Evolutionary conservation across 495 filamentous ascomycete species (phyloP), one percentile per base, ranked within the genome.

Genomic region (Glutinoglossum americanum): DNA sequence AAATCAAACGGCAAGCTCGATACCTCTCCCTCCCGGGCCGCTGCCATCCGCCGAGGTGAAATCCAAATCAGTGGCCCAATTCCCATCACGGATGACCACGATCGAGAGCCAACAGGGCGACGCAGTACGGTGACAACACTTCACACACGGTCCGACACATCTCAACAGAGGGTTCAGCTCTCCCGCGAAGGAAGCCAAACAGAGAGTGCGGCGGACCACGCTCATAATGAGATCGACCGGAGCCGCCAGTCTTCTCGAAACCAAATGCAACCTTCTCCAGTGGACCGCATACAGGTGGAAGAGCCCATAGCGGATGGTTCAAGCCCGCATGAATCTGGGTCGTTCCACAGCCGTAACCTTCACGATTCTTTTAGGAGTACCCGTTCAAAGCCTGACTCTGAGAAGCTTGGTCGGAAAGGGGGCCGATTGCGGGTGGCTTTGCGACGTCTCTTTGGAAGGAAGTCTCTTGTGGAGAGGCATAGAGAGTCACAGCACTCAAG

Each of bases 391-490:
- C 53, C 59, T 11, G 60, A 47, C 58, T 21, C 51, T 3, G 62
- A 61, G 59, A 62, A 63, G 1, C 74, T 74, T 2, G 66, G 71
- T 32, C 59, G 73, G 61, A 77, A 76, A 59, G 76, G 73, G 62
- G 75, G 75, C 0, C 69, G 70, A 0, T 60, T 79, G 10, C 71
- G 71, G 49, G 67, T 68, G 21, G 73, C 73, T 5, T 63, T 79
- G 30, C 70, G 74, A 19, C 68, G 66, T 51, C 59, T 79, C 21
- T 79, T 79, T 62, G 73, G 72, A 17, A 70, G 72, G 58, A 73
- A 71, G 57, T 69, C 67, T 27, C 28, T 32, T 28, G 49, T 27
- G 28, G 28, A 53, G 28, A 53, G 28, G 26, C 49, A 10, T 5
- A 30, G 1, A 53, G 25, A 28, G 6, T 53, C 49, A 19, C 25